Percentiles rank a stretch among this genome's conserved stretches.
Conservation (phyloP, 306 rosid genomes). For the Casuarina cunninghamiana region DNA sequence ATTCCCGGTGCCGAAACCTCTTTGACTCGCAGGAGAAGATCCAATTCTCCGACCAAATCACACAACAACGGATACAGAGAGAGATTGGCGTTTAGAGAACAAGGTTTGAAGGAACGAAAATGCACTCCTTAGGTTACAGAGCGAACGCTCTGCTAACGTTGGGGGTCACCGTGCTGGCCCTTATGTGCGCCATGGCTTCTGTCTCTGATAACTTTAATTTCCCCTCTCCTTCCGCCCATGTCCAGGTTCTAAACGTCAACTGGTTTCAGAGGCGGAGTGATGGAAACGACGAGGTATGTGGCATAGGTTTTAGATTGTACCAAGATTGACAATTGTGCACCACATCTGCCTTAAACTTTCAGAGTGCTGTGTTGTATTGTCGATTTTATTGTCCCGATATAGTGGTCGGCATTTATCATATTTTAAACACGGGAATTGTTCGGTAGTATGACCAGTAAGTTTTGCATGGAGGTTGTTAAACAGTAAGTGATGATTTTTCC, state of each 20-base stretch:
- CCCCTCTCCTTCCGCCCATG: constrained; percentile 67
- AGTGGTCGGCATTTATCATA: too few relatives aligned
- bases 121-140: constrained; percentile 90
- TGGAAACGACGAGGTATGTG: constrained; percentile 82
- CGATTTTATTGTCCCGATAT: too few relatives aligned
- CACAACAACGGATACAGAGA: not conserved
- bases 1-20: not conserved
- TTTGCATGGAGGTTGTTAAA: not conserved
- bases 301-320: not conserved
- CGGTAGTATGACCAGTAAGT: not conserved
- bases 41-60: constrained; percentile 4
- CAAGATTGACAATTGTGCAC: not conserved
- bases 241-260: constrained; percentile 76
- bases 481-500: not conserved
- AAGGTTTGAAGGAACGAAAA: constrained; percentile 25
- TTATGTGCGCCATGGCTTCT: constrained; percentile 79
- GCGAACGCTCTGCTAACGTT: constrained; percentile 82
- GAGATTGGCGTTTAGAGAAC: not conserved
- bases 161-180: constrained; percentile 73
- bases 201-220: constrained; percentile 66
- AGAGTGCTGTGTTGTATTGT: too few relatives aligned
- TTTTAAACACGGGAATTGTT: not conserved
- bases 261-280: constrained; percentile 92
- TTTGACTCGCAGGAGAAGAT: not conserved
- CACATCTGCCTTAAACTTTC: not conserved